phyloP scores from a whole-genome alignment of 108 stramenopile species.

The Skeletonema menzelii region DNA sequence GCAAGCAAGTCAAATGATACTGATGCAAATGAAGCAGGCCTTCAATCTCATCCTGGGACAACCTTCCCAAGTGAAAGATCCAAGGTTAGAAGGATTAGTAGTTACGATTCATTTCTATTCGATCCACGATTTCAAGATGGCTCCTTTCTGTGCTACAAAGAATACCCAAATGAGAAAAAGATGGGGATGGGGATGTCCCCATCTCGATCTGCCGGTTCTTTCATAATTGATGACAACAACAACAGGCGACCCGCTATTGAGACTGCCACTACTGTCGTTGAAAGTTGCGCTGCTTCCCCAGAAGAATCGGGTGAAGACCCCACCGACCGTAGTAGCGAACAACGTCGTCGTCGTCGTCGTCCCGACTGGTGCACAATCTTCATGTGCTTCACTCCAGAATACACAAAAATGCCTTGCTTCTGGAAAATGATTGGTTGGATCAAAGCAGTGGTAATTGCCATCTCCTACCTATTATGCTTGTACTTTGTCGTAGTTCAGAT shows the following conservation, averaged over 20 bases:
- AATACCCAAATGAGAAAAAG: neutral
- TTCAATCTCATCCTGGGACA: neutral
- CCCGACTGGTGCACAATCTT: constrained; percentile 35
- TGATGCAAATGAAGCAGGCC: neutral
- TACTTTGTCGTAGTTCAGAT: constrained; percentile 45
- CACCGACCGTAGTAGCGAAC: neutral
- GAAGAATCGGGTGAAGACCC: neutral
- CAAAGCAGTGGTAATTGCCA: constrained; percentile 27
- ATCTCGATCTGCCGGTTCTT: neutral
- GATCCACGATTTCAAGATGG: constrained; percentile 41
- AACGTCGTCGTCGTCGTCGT: constrained; percentile 1
- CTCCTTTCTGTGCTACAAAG: neutral
- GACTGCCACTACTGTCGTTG: neutral
- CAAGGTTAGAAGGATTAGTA: neutral
- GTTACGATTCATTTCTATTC: constrained; percentile 33
- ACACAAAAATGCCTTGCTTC: constrained; percentile 16
- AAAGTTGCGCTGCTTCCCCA: neutral
- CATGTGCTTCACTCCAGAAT: constrained; percentile 37
- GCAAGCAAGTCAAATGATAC: too few relatives aligned
- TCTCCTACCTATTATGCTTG: constrained; percentile 32
- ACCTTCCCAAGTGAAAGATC: neutral
- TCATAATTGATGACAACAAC: neutral
- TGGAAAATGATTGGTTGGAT: constrained; percentile 41
- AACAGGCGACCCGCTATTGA: neutral
- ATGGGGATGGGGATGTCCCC: neutral